Evolutionary conservation across 1,139 yeast genomes (phyloP).

Genomic region (Geotrichum fermentans): DNA sequence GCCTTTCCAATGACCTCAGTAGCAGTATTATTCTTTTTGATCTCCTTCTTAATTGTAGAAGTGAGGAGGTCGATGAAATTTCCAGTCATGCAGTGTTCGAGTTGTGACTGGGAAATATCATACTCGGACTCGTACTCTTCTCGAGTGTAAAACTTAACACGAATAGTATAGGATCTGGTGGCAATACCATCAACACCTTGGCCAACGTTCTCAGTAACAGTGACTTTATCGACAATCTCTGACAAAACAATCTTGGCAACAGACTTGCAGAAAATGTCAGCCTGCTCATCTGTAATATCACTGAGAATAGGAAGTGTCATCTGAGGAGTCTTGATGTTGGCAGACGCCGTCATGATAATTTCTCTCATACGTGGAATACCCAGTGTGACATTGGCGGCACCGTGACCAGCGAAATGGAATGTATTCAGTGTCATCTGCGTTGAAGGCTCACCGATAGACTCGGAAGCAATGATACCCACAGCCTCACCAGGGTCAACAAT

Average conservation of each 20-base stretch:
- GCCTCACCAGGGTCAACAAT: constrained; percentile 94
- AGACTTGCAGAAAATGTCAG: constrained; percentile 89
- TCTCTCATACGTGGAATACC: constrained; percentile 99
- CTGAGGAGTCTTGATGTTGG: constrained; percentile 93
- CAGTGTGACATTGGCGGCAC: constrained; percentile 98
- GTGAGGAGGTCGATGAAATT: constrained; percentile 70
- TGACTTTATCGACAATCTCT: constrained; percentile 80
- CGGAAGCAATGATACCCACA: constrained; percentile 97
- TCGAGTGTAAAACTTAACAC: constrained; percentile 68
- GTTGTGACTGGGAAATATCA: constrained; percentile 74
- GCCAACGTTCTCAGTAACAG: constrained; percentile 79
- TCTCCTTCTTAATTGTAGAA: constrained; percentile 67
- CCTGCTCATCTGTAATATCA: constrained; percentile 78
- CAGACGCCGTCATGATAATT: constrained; percentile 97
- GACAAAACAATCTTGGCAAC: constrained; percentile 80
- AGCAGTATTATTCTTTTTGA: constrained; percentile 71
- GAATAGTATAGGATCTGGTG: constrained; percentile 70
- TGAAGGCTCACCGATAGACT: constrained; percentile 98
- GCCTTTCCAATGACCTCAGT: constrained; percentile 72
- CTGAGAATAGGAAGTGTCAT: constrained; percentile 84
- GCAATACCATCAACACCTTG: constrained; percentile 48
- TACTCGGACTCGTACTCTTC: constrained; percentile 82
- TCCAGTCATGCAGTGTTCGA: constrained; percentile 62
- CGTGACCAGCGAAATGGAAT: constrained; percentile 99
- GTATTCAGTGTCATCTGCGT: constrained; percentile 99